Evolutionary conservation across 306 rosid genomes (phyloP), one percentile per base, ranked within the genome.

Genomic region (Quillaja saponaria): DNA sequence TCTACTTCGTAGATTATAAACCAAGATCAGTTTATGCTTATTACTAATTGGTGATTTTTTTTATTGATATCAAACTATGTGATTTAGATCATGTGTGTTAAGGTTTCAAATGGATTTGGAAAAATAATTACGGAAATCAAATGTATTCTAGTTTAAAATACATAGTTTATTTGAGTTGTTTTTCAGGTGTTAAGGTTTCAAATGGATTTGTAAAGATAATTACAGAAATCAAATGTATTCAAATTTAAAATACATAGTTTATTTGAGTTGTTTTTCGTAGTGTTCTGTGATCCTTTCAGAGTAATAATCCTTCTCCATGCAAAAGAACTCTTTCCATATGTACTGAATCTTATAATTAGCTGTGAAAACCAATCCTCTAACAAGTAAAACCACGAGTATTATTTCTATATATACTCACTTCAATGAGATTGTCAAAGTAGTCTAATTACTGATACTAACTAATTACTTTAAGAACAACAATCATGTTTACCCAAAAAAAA

Each of bases 371-470:
- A 38, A 44, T 61, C 16, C 51, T 57, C 41, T 21, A 38, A 4
- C 10, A 21, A 61, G 13, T 10, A 73, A 10, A 44, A n/a, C 6
- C 31, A 25, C 4, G 31, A 25, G 31, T 25, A 2, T 25, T 25
- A 25, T 25, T 25, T 66, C 47, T 16, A 37, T 17, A 51, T 61
- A 44, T 45, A 39, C 15, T 47, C 39, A 41, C 18, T 44, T 20
- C 31, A 25, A n/a, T 51, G 14, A 52, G 69, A n/a, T 44, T 19
- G 45, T 53, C 63, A 70, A 9, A 47, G n/a, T 47, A 49, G 34
- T 49, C 14, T 59, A 58, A 25, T 25, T 1, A 25, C 4, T 25
- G 31, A n/a, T n/a, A n/a, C n/a, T n/a, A n/a, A n/a, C n/a, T n/a
- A n/a, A n/a, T n/a, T n/a, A n/a, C n/a, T n/a, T n/a, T n/a, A n/a